phyloP scores from a whole-genome alignment of 805 yeast genomes.

The Zygotorulaspora sp. region DNA sequence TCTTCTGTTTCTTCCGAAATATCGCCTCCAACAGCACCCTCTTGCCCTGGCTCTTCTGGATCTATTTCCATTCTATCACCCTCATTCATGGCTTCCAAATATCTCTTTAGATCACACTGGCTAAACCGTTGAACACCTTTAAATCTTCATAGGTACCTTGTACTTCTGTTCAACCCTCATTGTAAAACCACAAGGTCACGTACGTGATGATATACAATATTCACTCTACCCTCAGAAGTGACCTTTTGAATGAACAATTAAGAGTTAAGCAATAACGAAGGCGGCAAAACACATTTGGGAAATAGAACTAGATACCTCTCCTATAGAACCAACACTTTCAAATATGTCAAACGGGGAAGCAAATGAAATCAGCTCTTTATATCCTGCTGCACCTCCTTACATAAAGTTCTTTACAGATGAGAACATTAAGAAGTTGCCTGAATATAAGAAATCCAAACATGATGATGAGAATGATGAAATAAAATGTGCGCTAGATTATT shows the following conservation, averaged over 20 bases:
- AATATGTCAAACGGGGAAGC: slow-evolving; percentile 20
- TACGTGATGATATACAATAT: slow-evolving; percentile 1
- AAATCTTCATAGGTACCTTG: too few species aligned
- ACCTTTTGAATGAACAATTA: too few species aligned
- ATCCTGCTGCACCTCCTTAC: slow-evolving; percentile 93
- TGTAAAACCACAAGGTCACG: slow-evolving; percentile 1
- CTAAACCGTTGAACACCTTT: too few species aligned
- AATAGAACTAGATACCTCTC: too few species aligned
- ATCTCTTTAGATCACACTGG: neutral
- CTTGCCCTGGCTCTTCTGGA: slow-evolving; percentile 9
- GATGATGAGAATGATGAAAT: slow-evolving; percentile 45
- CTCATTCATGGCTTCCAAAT: slow-evolving; percentile 16
- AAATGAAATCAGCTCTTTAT: slow-evolving; percentile 58
- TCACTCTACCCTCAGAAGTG: too few species aligned
- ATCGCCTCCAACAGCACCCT: slow-evolving; percentile 2
- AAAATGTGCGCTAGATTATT: slow-evolving; percentile 41
- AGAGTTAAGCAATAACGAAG: too few species aligned
- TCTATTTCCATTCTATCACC: slow-evolving; percentile 28
- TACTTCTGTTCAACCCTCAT: too few species aligned
- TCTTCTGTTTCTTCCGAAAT: slow-evolving; percentile 5
- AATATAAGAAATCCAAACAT: slow-evolving; percentile 23
- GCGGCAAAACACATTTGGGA: neutral
- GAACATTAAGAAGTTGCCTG: slow-evolving; percentile 46
- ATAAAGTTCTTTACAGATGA: slow-evolving; percentile 66
- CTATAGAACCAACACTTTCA: too few species aligned